Evolutionary conservation across 2,329 filamentous ascomycete species (phyloP), one percentile per base, ranked within the genome.

Genomic region (Huntiella abstrusa): DNA sequence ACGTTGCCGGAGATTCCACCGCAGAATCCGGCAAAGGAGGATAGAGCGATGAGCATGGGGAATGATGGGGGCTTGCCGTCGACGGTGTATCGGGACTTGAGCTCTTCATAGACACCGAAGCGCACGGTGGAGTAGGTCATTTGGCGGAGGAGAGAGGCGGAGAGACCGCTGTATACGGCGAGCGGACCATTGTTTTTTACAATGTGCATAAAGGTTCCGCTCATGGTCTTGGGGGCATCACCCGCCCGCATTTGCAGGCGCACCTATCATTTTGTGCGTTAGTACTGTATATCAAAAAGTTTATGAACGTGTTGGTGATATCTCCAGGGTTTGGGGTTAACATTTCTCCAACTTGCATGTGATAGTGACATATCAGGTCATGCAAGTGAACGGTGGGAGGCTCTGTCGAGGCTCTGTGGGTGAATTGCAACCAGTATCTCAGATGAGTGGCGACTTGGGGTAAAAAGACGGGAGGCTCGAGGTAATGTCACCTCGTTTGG

Each of bases 61-160:
- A 94, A 77, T 2, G 80, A 76, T 2, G 86, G 80, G 45, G 66
- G 63, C 37, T 57, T 54, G 53, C 64, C 62, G 43, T 55, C 53
- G 43, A 59, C 53, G 57, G 80, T 70, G 33, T 38, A 49, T 44
- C 71, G 73, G 17, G 73, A 66, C 65, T 98, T 98, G 50, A 96
- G 70, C 54, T 93, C 78, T 64, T 96, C 91, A 68, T 98, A 98
- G 53, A 95, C 77, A 53, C 86, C 91, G 65, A 98, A 98, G 42
- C 91, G 84, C 34, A 86, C 91, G 43, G 91, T 98, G 50, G 83
- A 91, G 68, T 98, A 98, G 50, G 91, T 96, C 54, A 87, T 73
- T 66, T 96, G 91, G 53, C 91, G 87, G 49, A 96, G 73, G 42
- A 96, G 74, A 48, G 87, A 91, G 54, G 91, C 91, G 2, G 87